Base-by-base conservation (phyloP, 495 filamentous ascomycete species). In the Geopyxis carbonaria region DNA sequence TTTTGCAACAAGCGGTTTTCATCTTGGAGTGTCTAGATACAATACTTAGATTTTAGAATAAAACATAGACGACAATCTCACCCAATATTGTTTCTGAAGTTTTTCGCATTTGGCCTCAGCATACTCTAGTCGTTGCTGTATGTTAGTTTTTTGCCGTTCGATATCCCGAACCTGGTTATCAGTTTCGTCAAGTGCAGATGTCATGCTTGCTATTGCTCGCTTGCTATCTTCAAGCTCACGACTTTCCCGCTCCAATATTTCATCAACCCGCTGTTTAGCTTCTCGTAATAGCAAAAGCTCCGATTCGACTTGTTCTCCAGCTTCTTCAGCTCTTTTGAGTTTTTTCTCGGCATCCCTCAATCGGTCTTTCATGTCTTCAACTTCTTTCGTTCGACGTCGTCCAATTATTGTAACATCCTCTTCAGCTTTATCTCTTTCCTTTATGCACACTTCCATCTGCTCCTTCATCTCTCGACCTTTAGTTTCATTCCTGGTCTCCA, bases 371-470 rank as follows among this genome's bases (percentile, higher is more conserved):
- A 94, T 59, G 38, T 95, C 89, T 58, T 94, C 89, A 21, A 86
- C 64, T 63, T 94, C 89, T 20, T 84, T 67, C 3, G 78, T 72
- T 14, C 76, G 71, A 31, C 77, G 66, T 34, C 91, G 71, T 9
- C 77, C 79, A 33, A 78, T 70, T 1, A 72, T 75, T 46, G 72
- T 80, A 15, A 80, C 73, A 59, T 94, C 84, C 25, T 95, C 87
- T 56, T 95, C 89, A 11, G 82, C 78, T 10, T 83, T 73, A 50
- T 95, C 91, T 20, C 87, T 72, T 60, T 95, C 89, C 54, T 94
- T 84, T 33, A 87, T 66, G 0, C 83, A 83, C 0, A 76, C 64
- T 43, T 95, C 89, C 73, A 94, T 78, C 13, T 75, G 69, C 48
- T 85, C 78, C 50, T 84, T 78, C 72, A 92, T 85, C 46, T 95